Evolutionary conservation across 306 rosid genomes (phyloP).

Genomic region (Begonia fuchsioides): DNA sequence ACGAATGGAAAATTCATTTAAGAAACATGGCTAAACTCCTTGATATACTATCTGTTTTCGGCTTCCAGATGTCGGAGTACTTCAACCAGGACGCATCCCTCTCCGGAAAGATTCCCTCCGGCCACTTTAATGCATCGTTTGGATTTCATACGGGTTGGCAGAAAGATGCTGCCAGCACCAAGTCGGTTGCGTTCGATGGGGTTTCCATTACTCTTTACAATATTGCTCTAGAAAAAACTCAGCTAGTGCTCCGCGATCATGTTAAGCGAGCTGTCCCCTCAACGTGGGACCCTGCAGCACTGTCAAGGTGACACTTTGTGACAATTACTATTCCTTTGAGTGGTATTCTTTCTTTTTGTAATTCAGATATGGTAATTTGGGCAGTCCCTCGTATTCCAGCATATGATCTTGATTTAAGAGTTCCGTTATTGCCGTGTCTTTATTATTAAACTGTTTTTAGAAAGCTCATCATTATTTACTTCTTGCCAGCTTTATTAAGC

Average conservation of each 20-base stretch:
- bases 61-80: conserved; percentile 67
- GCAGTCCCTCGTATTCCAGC: too few relatives aligned
- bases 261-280: too few relatives aligned
- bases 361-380: too few relatives aligned
- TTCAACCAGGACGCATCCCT: conserved; percentile 70
- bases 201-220: conserved; percentile 50
- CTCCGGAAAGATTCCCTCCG: conserved; percentile 71
- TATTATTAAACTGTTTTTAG: too few relatives aligned
- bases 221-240: conserved; percentile 57
- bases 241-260: conserved; percentile 40
- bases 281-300: conserved; percentile 79
- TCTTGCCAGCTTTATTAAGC: conserved; percentile 44
- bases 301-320: conserved; percentile 39
- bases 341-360: too few relatives aligned
- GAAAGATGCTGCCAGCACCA: conserved; percentile 75
- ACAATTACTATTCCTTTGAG: background rate
- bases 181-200: conserved; percentile 66
- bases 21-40: too few relatives aligned
- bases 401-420: too few relatives aligned
- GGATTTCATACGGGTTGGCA: conserved; percentile 64
- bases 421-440: too few relatives aligned
- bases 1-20: too few relatives aligned
- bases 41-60: conserved; percentile 1
- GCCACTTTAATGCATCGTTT: conserved; percentile 70
- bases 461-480: background rate